Conservation (phyloP, 108 stramenopile species). For the Cyclotella atomus region DNA sequence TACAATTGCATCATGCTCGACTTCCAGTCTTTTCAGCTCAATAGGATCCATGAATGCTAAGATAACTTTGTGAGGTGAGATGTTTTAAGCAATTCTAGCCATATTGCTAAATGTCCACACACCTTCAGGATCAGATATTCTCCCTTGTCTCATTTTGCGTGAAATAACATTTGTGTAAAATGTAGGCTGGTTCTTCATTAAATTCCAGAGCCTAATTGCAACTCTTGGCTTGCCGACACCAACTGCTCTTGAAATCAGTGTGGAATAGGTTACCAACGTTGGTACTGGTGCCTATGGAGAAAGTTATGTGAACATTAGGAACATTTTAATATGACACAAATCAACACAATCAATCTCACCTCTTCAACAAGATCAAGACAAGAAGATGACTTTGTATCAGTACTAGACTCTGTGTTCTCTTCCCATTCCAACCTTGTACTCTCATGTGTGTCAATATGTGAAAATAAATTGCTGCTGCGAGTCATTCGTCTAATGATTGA, state of each 20-base stretch:
- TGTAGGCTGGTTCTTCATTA: conserved; percentile 65
- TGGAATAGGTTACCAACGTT: conserved; percentile 85
- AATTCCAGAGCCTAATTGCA: conserved; percentile 80
- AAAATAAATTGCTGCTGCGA: conserved; percentile 7
- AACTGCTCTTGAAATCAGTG: conserved; percentile 88
- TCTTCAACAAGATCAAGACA: not conserved
- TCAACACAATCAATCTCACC: not conserved
- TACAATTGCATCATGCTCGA: conserved; percentile 40
- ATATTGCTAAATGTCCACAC: too few species aligned
- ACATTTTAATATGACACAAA: conserved; percentile 23
- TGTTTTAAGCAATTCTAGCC: too few species aligned
- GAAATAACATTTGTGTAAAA: conserved; percentile 51
- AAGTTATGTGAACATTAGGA: too few species aligned
- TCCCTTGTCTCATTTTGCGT: conserved; percentile 24
- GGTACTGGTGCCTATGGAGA: conserved; percentile 68
- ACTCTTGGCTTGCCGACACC: conserved; percentile 72
- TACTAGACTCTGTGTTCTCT: not conserved
- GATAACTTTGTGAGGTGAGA: too few species aligned
- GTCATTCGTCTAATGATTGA: conserved; percentile 31
- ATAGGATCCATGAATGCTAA: conserved; percentile 11
- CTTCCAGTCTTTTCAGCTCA: conserved; percentile 25
- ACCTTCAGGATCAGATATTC: conserved; percentile 26
- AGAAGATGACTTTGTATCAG: not conserved
- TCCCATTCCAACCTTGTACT: not conserved
- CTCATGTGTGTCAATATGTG: not conserved